phyloP scores from a whole-genome alignment of 495 filamentous ascomycete species.

The Podospora sp. region DNA sequence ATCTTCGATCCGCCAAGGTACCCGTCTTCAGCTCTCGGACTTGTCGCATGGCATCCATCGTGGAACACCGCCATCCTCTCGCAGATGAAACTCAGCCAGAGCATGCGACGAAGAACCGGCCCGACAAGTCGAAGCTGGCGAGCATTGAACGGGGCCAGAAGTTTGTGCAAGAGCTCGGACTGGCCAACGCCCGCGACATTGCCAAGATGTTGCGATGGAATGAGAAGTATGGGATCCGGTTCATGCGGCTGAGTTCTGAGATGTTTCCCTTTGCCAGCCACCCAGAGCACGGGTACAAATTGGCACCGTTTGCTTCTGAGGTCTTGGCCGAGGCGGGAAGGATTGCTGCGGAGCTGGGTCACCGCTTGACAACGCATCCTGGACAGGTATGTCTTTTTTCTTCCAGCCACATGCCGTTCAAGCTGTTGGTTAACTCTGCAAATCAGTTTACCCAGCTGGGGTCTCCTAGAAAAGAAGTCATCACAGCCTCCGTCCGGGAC shows the following conservation, averaged over 20 bases:
- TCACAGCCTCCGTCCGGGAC: conserved; percentile 75
- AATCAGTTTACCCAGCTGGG: conserved; percentile 82
- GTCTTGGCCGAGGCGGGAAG: conserved; percentile 75
- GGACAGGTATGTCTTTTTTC: conserved; percentile 61
- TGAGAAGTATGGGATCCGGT: conserved; percentile 88
- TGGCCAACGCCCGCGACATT: conserved; percentile 83
- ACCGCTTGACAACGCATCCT: conserved; percentile 87
- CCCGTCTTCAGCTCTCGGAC: conserved; percentile 90
- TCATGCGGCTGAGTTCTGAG: conserved; percentile 88
- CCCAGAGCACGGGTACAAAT: conserved; percentile 80
- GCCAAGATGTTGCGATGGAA: conserved; percentile 91
- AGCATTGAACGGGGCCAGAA: conserved; percentile 61
- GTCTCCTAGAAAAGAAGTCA: conserved; percentile 73
- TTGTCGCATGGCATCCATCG: conserved; percentile 86
- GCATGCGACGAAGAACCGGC: conserved; percentile 80
- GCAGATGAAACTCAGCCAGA: conserved; percentile 72
- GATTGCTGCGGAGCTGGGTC: conserved; percentile 77
- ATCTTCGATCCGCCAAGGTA: conserved; percentile 82
- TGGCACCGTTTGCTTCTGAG: conserved; percentile 83
- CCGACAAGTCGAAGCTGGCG: conserved; percentile 68
- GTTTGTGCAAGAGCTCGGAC: conserved; percentile 75
- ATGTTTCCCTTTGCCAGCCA: conserved; percentile 98
- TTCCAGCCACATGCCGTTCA: too few species aligned
- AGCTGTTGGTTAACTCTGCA: conserved; percentile 19
- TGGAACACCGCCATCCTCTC: conserved; percentile 85